These are phyloP conservation scores for Hibiscus trionum DNA, from an alignment of 345 rosid genomes.

Conservation along the genomic window DNA sequence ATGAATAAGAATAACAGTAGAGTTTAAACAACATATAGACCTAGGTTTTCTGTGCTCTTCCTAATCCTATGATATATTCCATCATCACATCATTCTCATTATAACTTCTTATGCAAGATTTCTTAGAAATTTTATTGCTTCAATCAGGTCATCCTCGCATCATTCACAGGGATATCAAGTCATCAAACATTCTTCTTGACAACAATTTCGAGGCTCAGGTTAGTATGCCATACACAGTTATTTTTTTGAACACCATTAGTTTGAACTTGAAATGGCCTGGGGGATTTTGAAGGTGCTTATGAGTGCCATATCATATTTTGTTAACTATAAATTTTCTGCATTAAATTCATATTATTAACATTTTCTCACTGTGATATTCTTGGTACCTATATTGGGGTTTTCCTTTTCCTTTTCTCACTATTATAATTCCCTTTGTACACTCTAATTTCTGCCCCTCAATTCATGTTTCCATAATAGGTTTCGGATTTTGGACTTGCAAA, in stretches of 20 bases:
- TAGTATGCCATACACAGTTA: conserved; percentile 21
- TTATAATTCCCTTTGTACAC: neutral
- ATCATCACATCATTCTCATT: neutral
- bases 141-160: conserved; percentile 92
- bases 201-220: conserved; percentile 85
- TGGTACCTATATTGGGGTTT: neutral
- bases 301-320: neutral
- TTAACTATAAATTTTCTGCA: neutral
- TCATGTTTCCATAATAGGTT: conserved; percentile 40
- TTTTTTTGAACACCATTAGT: conserved; percentile 1
- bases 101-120: neutral
- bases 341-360: neutral
- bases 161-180: conserved; percentile 95
- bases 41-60: neutral
- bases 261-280: conserved; percentile 8
- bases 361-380: neutral
- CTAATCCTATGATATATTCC: neutral
- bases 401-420: neutral
- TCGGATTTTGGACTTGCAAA: conserved; percentile 75
- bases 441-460: neutral
- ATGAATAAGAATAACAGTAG: neutral
- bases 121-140: neutral
- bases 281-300: conserved; percentile 8
- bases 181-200: conserved; percentile 90
- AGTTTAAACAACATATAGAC: neutral